A percentile compares a stretch with the other conserved stretches of the same genome.
Evolutionary conservation across 257 asterid genomes (phyloP).

Genomic region (Haberlea rhodopensis): DNA sequence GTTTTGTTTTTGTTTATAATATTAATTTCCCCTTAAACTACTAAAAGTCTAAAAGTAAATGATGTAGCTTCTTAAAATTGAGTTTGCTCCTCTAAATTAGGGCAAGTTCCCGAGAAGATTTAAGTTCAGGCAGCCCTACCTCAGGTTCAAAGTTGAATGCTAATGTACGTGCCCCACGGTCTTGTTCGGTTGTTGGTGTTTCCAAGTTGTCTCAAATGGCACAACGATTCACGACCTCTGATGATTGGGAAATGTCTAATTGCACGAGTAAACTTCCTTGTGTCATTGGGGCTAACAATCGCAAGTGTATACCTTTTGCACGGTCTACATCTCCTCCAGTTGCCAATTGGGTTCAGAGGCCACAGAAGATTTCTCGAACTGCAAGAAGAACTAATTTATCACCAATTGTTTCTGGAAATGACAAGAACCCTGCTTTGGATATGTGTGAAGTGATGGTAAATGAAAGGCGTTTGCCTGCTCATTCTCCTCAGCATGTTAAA

Average conservation of each 20-base stretch:
- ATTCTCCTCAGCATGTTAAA: constrained; percentile 71
- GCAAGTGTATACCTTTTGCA: constrained; percentile 67
- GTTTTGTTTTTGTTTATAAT: constrained; percentile 1
- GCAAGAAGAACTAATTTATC: constrained; percentile 70
- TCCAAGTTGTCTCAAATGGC: constrained; percentile 67
- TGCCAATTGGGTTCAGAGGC: constrained; percentile 83
- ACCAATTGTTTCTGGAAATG: constrained; percentile 64
- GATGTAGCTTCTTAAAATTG: neutral
- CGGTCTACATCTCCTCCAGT: constrained; percentile 88
- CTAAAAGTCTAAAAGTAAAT: neutral
- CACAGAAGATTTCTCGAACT: constrained; percentile 78
- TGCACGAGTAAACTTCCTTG: constrained; percentile 65
- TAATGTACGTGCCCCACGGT: constrained; percentile 77
- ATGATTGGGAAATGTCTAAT: constrained; percentile 83
- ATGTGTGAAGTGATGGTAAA: constrained; percentile 41
- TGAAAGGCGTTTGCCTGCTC: constrained; percentile 58
- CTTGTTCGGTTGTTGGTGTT: constrained; percentile 54
- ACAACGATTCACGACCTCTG: constrained; percentile 50
- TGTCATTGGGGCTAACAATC: constrained; percentile 56
- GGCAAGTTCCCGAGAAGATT: constrained; percentile 70
- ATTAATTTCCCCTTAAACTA: constrained; percentile 13
- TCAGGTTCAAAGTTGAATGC: constrained; percentile 72
- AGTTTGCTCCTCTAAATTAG: constrained; percentile 38
- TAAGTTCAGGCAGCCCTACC: constrained; percentile 78
- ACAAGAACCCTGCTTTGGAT: constrained; percentile 49